Percentiles rank a stretch among this genome's conserved stretches.
These are phyloP conservation scores for Perilla frutescens DNA, from an alignment of 257 asterid species.

Conservation along the genomic window DNA sequence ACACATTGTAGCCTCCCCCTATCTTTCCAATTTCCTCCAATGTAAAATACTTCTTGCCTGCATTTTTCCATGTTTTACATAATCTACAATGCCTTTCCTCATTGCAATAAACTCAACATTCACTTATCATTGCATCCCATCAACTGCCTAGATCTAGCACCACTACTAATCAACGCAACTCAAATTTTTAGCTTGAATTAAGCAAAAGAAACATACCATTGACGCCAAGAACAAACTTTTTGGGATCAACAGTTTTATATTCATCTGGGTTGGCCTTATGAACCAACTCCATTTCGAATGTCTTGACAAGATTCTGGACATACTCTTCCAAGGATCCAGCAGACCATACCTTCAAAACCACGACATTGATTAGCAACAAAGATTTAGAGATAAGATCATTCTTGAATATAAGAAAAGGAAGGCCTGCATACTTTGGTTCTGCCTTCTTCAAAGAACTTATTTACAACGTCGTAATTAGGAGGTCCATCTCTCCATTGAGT, in stretches of 20 bases:
- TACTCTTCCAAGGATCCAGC: slow-evolving; percentile 63
- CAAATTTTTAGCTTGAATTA: too few relatives aligned
- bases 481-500: slow-evolving; percentile 69
- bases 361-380: neutral
- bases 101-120: neutral
- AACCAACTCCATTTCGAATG: slow-evolving; percentile 74
- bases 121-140: too few relatives aligned
- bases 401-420: neutral
- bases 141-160: too few relatives aligned
- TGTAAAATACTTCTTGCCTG: slow-evolving; percentile 47
- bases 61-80: neutral
- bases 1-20: slow-evolving; percentile 82
- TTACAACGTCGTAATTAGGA: slow-evolving; percentile 72
- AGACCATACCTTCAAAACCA: slow-evolving; percentile 52
- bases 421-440: slow-evolving; percentile 57
- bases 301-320: slow-evolving; percentile 67
- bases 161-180: neutral
- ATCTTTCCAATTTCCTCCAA: slow-evolving; percentile 46
- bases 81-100: too few relatives aligned
- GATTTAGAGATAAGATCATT: neutral
- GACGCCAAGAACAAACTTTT: slow-evolving; percentile 42
- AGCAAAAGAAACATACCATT: slow-evolving; percentile 45
- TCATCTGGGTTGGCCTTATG: slow-evolving; percentile 62
- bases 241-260: slow-evolving; percentile 48
- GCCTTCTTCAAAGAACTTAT: slow-evolving; percentile 80